Conservation (phyloP, 805 yeast species). For the Schwanniomyces sp. region DNA sequence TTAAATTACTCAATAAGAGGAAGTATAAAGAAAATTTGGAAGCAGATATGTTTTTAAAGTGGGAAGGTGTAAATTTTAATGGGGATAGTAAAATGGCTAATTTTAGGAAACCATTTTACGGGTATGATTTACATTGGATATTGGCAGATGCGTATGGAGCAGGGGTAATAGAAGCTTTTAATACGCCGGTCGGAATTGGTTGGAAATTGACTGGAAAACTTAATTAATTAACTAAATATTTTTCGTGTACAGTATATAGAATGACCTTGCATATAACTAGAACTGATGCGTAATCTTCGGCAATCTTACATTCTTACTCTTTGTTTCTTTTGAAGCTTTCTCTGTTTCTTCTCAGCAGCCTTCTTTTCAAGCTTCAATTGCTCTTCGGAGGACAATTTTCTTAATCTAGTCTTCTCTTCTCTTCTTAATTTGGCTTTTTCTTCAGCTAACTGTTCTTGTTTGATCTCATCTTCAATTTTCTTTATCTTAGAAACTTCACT, state of each 20-base stretch:
- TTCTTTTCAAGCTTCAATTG: slow-evolving; percentile 77
- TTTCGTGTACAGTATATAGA: not conserved
- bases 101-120: slow-evolving; percentile 49
- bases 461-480: slow-evolving; percentile 63
- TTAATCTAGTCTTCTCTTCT: slow-evolving; percentile 57
- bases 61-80: slow-evolving; percentile 38
- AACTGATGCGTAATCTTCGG: not conserved
- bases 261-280: not conserved
- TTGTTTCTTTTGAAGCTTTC: slow-evolving; percentile 68
- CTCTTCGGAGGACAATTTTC: slow-evolving; percentile 68
- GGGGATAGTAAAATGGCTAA: slow-evolving; percentile 33
- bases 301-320: slow-evolving; percentile 34
- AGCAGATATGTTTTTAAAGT: slow-evolving; percentile 39
- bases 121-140: slow-evolving; percentile 49
- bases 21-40: slow-evolving; percentile 47
- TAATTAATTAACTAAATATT: slow-evolving; percentile 15
- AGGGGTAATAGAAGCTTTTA: slow-evolving; percentile 52
- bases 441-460: slow-evolving; percentile 66
- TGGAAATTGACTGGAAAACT: slow-evolving; percentile 55
- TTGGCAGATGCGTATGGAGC: slow-evolving; percentile 52
- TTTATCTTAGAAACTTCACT: slow-evolving; percentile 67
- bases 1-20: slow-evolving; percentile 32
- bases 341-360: slow-evolving; percentile 77
- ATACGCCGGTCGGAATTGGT: slow-evolving; percentile 56
- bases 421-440: slow-evolving; percentile 71